Conservation (phyloP, 331 rosid species). For the Acacia pycnantha region DNA sequence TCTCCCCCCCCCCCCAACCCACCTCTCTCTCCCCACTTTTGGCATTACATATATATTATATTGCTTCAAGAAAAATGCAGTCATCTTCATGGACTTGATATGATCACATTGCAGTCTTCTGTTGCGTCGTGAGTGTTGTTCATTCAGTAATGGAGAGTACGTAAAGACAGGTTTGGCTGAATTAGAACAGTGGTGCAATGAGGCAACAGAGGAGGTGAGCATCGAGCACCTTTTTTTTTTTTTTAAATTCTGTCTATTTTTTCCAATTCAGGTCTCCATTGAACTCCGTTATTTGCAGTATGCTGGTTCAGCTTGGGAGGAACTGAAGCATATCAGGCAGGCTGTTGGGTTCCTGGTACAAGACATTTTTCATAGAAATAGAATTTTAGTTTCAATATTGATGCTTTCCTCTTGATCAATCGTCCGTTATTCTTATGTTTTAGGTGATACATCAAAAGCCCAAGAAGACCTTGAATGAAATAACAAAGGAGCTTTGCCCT, state of each 20-base stretch:
- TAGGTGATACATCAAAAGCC: conserved; percentile 89
- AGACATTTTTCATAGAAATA: not conserved
- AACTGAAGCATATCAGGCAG: conserved; percentile 77
- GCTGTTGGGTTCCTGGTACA: conserved; percentile 75
- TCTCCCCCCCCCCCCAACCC: not conserved
- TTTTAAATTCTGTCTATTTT: not conserved
- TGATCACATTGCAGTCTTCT: conserved; percentile 56
- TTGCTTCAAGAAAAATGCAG: not conserved
- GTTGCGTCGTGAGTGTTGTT: conserved; percentile 82
- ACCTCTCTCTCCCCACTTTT: no score
- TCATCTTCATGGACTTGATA: conserved; percentile 4
- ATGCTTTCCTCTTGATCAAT: not conserved
- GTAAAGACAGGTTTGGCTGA: conserved; percentile 78
- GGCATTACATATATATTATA: not conserved
- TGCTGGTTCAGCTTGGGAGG: conserved; percentile 81
- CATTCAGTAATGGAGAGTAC: conserved; percentile 81
- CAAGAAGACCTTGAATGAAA: conserved; percentile 72
- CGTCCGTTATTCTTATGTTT: conserved; percentile 26
- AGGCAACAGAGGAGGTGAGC: conserved; percentile 68
- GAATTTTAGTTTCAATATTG: not conserved
- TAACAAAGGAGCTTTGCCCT: conserved; percentile 82
- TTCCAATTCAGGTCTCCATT: not conserved
- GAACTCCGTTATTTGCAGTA: conserved; percentile 44
- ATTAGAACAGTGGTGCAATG: conserved; percentile 70
- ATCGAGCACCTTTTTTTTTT: not conserved